These are phyloP conservation scores for Phytophthora multivora DNA, from an alignment of 352 stramenopile genomes.

Conservation along the genomic window DNA sequence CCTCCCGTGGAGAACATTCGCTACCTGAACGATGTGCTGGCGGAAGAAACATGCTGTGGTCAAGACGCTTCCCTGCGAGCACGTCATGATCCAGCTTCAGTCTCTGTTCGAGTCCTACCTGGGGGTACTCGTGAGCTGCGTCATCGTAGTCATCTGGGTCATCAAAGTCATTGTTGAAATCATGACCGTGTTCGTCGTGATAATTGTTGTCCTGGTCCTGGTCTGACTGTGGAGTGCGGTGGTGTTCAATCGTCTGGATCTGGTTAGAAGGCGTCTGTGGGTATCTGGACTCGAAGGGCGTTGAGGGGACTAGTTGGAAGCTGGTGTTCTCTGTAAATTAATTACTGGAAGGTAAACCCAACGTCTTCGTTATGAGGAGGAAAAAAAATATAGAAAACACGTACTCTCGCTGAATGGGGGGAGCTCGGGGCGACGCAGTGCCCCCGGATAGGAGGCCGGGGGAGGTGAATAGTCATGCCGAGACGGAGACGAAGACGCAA, in stretches of 20 bases:
- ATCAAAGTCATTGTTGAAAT: slow-evolving; percentile 26
- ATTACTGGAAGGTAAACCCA: slow-evolving; percentile 7
- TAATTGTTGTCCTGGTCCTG: slow-evolving; percentile 30
- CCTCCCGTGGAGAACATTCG: slow-evolving; percentile 69
- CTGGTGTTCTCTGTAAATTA: slow-evolving; percentile 15
- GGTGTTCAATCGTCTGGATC: slow-evolving; percentile 2
- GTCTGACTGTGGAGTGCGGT: slow-evolving; percentile 14
- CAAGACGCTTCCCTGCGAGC: slow-evolving; percentile 21
- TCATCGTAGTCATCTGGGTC: slow-evolving; percentile 4
- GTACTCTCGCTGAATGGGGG: slow-evolving; percentile 31
- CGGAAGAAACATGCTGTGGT: slow-evolving; percentile 30
- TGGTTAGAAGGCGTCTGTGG: slow-evolving; percentile 22
- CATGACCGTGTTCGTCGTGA: slow-evolving; percentile 23
- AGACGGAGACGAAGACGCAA: slow-evolving; percentile 22
- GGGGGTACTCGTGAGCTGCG: slow-evolving; percentile 14
- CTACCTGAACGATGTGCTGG: slow-evolving; percentile 23
- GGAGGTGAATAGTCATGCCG: slow-evolving; percentile 24
- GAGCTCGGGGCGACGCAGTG: slow-evolving; percentile 33
- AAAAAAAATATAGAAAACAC: slow-evolving; percentile 25
- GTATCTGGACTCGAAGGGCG: slow-evolving; percentile 25
- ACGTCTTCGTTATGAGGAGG: not conserved
- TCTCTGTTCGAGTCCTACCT: slow-evolving; percentile 27
- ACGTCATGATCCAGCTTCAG: slow-evolving; percentile 24
- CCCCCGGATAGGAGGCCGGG: slow-evolving; percentile 23
- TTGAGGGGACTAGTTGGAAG: slow-evolving; percentile 13